A percentile compares a stretch with the other conserved stretches of the same genome.
Conservation (phyloP, 306 rosid genomes). For the Acmispon strigosus region DNA sequence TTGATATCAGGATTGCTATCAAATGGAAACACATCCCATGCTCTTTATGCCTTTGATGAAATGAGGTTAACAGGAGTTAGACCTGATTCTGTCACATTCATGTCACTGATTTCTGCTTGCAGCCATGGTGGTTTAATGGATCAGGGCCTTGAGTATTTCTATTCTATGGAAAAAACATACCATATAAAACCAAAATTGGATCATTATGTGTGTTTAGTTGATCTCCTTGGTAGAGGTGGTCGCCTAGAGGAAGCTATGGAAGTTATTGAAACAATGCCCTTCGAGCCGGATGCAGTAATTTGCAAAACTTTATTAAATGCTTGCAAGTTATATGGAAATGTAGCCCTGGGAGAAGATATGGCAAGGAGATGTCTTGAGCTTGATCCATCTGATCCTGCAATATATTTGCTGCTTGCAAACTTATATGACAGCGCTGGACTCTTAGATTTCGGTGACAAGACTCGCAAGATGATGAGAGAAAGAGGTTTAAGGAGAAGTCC, state of each 20-base stretch:
- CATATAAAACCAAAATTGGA: conserved; percentile 38
- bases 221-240: conserved; percentile 58
- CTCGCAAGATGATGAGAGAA: conserved; percentile 49
- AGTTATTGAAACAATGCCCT: conserved; percentile 50
- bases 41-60: conserved; percentile 60
- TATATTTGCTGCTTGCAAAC: conserved; percentile 51
- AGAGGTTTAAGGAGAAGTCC: conserved; percentile 51
- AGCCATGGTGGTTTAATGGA: conserved; percentile 56
- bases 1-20: conserved; percentile 54
- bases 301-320: conserved; percentile 58
- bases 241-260: conserved; percentile 59
- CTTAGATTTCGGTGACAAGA: conserved; percentile 41
- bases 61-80: conserved; percentile 55
- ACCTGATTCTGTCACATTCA: conserved; percentile 50
- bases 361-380: conserved; percentile 58
- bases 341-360: conserved; percentile 55
- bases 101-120: conserved; percentile 49
- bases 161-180: conserved; percentile 46
- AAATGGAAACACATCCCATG: conserved; percentile 32
- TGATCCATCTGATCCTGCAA: conserved; percentile 52
- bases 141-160: conserved; percentile 48
- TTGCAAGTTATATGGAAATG: conserved; percentile 48
- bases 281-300: conserved; percentile 38
- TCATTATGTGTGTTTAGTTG: conserved; percentile 52
- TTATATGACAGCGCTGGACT: conserved; percentile 47